Percentiles rank a stretch among this genome's conserved stretches.
phyloP scores from a whole-genome alignment of 2,329 filamentous ascomycete species.

The Arthrobotrys entomopaga region DNA sequence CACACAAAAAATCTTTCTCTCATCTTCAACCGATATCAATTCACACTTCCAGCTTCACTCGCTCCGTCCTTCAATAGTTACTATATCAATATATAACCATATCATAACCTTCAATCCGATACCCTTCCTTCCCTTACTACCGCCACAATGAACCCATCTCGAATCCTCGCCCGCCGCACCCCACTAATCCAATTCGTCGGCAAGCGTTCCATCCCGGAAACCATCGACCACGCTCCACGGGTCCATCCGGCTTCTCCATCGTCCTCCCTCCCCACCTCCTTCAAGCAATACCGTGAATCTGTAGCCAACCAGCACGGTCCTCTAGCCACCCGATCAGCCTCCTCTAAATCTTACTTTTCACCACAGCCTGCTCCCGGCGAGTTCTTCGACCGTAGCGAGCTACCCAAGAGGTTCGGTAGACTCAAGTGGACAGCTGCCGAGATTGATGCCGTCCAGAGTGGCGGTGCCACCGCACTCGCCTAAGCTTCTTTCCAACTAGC shows the following conservation, averaged over 20 bases:
- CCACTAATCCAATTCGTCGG: constrained; percentile 73
- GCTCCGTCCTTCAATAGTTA: not conserved
- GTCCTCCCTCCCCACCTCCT: constrained; percentile 73
- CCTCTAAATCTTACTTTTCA: constrained; percentile 44
- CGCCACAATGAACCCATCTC: constrained; percentile 68
- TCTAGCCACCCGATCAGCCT: constrained; percentile 71
- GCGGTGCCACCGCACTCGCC: constrained; percentile 76
- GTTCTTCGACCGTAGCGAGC: constrained; percentile 88
- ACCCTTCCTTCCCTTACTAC: not conserved
- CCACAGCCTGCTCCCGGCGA: constrained; percentile 74
- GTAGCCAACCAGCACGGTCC: constrained; percentile 79
- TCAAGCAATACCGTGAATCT: constrained; percentile 80
- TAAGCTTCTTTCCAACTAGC: constrained; percentile 58
- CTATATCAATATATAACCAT: too few species aligned
- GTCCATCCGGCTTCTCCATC: constrained; percentile 78
- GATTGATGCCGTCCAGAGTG: constrained; percentile 95
- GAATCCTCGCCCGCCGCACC: constrained; percentile 70
- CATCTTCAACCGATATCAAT: constrained; percentile 1
- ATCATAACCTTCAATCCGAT: not conserved
- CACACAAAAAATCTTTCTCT: not conserved
- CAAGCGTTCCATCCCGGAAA: constrained; percentile 72
- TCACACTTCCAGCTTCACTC: not conserved
- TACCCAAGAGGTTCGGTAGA: constrained; percentile 84
- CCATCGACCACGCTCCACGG: constrained; percentile 77
- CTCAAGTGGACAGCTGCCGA: constrained; percentile 78